Percentiles rank a stretch among this genome's conserved stretches.
phyloP scores from a whole-genome alignment of 805 yeast species.

The Candida caryicola region DNA sequence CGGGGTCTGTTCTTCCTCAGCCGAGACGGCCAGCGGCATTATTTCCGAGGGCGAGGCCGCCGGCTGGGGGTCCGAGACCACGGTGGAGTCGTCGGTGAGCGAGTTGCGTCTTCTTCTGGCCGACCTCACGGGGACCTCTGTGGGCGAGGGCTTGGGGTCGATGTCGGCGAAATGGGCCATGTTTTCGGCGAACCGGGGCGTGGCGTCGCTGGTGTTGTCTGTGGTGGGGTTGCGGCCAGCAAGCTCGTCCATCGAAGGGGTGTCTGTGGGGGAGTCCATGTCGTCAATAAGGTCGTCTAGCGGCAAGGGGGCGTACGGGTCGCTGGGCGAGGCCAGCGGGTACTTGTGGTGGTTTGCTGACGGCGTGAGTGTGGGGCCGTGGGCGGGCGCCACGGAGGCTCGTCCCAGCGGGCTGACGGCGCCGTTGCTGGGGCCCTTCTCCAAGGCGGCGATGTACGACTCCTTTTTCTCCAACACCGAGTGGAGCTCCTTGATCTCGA shows the following conservation, averaged over 20 bases:
- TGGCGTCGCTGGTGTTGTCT: not conserved
- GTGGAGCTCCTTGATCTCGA: conserved; percentile 36
- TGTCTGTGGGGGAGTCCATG: not conserved
- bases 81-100: not conserved
- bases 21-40: not conserved
- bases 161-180: not conserved
- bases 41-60: not conserved
- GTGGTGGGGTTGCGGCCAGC: not conserved
- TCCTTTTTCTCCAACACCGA: conserved; percentile 12
- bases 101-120: conserved; percentile 19
- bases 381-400: not conserved
- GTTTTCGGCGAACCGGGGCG: not conserved
- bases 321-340: not conserved
- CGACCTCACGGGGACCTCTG: conserved; percentile 22
- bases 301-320: not conserved
- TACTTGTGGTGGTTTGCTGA: not conserved
- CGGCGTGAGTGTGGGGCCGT: not conserved
- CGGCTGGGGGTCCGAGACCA: conserved; percentile 3
- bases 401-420: not conserved
- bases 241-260: too few relatives aligned
- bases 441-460: not conserved
- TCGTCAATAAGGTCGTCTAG: not conserved
- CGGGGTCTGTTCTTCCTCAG: not conserved
- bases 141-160: not conserved
- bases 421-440: not conserved